Evolutionary conservation across 164 flowering plant species (phyloP), one percentile per base, ranked within the genome.

Genomic region (Nymphaea colorata): DNA sequence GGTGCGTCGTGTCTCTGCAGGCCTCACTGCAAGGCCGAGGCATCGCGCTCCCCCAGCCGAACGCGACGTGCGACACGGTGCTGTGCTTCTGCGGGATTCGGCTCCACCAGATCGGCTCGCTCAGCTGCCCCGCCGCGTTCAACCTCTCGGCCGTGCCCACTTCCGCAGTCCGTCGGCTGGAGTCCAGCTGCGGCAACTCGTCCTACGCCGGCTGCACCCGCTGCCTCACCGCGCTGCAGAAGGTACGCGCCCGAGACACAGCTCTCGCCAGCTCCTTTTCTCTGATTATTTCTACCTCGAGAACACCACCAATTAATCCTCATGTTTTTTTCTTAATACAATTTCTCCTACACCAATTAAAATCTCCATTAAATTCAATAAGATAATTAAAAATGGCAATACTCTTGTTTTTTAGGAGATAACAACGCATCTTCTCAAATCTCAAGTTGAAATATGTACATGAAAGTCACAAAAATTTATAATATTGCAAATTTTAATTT

Each of bases 81-180:
- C 85, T 81, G 69, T 93, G 98, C 67, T 87, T 81, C 71, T 93
- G 98, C 73, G 96, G 97, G 12, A 84, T 93, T 4, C 70, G 96
- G 66, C 69, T 93, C 66, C 97, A 83, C 64, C 87, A n/a, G 55
- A 7, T 47, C 5, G 17, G 64, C 4, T 36, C 64, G 17, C 36
- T 17, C 2, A n/a, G 80, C 72, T 93, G 97, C 61, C 88, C 96
- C 0, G 87, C 79, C 69, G 83, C 89, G 17, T 92, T 92, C 73
- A 78, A 79, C 41, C 71, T 88, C 51, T 80, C 73, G 4, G 92
- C 87, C 2, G 76, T 76, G 41, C 68, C 55, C 42, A 74, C 72
- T n/a, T 90, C 90, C 59, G 72, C 67, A 79, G 72, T 25, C 36
- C 36, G 36, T 25, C 36, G 66, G 45, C 68, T 93, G 68, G 98